Evolutionary conservation across 257 asterid genomes (phyloP), one percentile per base, ranked within the genome.

Genomic region (Paulownia fortunei): DNA sequence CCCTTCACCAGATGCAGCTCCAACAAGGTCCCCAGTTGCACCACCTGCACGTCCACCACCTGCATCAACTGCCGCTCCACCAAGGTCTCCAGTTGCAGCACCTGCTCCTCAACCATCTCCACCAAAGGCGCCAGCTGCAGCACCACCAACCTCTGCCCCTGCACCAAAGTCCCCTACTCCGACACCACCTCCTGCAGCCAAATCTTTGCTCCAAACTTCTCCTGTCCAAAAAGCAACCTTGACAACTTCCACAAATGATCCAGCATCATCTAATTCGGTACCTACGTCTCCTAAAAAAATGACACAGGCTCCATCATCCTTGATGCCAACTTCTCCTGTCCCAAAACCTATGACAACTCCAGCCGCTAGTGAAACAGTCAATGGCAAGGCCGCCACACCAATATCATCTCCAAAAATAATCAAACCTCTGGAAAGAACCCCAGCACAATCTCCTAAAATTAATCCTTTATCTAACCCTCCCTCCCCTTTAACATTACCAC

Each of bases 401-500:
- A 15, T 47, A 21, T 23, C 84, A 68, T 80, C 92, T 73, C 89
- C 94, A 5, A 83, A 76, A 72, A 34, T 4, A 26, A 78, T 79
- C 79, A 81, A 83, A 64, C 82, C 89, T 2, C 13, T 60, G n/a
- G 81, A 72, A 4, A 80, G 63, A 68, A 75, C 9, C 80, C 87
- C 88, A 49, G 51, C 84, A 10, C 85, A 85, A 24, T 76, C 91
- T 15, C 85, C 89, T 0, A 69, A 65, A 64, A 51, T 9, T 1
- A 89, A 78, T 73, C 60, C 80, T 3, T 34, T 55, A 13, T 76
- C 87, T 58, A 87, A 42, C 70, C 91, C 87, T n/a, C 95, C 95
- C 4, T 87, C 97, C 15, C 93, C 87, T 11, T 34, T 82, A 15
- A 63, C 77, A 51, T 24, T 84, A 7, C 89, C 86, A 1, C 86